These are phyloP conservation scores for Penicillium freii DNA, from an alignment of 2,329 filamentous ascomycete species.

Conservation along the genomic window DNA sequence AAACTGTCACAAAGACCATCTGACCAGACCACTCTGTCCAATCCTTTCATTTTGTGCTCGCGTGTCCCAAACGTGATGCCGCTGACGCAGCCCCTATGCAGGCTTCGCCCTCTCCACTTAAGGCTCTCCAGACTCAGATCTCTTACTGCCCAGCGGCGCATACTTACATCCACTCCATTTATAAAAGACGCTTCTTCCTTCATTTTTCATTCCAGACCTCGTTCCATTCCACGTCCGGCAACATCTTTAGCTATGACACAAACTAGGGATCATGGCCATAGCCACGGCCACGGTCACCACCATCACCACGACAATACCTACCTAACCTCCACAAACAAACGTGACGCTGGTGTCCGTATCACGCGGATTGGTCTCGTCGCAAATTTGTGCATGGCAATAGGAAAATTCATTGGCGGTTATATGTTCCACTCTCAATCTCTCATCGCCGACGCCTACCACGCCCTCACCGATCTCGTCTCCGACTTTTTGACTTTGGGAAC, in stretches of 20 bases:
- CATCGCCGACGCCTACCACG: conserved; percentile 92
- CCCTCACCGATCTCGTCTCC: conserved; percentile 89
- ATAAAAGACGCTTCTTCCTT: conserved; percentile 11
- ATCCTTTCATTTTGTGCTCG: conserved; percentile 18
- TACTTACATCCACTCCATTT: conserved; percentile 20
- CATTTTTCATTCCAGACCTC: conserved; percentile 15
- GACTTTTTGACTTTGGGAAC: conserved; percentile 93
- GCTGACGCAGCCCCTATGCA: conserved; percentile 43
- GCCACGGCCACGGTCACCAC: conserved; percentile 60
- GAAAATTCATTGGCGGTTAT: conserved; percentile 89
- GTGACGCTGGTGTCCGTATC: conserved; percentile 90
- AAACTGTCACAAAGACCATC: background rate
- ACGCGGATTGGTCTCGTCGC: conserved; percentile 84
- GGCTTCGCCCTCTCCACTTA: conserved; percentile 33
- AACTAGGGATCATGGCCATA: conserved; percentile 50
- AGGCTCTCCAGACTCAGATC: conserved; percentile 15
- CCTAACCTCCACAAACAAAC: conserved; percentile 76
- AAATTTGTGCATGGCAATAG: conserved; percentile 91
- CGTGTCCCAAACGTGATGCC: conserved; percentile 28
- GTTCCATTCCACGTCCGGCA: conserved; percentile 6
- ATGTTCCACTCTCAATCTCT: conserved; percentile 92
- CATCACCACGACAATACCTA: conserved; percentile 85
- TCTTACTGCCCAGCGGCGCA: conserved; percentile 17
- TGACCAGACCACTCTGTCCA: conserved; percentile 27
- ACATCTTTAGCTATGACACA: conserved; percentile 36